These are phyloP conservation scores for Pseudonitzschia pungens DNA, from an alignment of 108 stramenopile genomes.

Conservation along the genomic window DNA sequence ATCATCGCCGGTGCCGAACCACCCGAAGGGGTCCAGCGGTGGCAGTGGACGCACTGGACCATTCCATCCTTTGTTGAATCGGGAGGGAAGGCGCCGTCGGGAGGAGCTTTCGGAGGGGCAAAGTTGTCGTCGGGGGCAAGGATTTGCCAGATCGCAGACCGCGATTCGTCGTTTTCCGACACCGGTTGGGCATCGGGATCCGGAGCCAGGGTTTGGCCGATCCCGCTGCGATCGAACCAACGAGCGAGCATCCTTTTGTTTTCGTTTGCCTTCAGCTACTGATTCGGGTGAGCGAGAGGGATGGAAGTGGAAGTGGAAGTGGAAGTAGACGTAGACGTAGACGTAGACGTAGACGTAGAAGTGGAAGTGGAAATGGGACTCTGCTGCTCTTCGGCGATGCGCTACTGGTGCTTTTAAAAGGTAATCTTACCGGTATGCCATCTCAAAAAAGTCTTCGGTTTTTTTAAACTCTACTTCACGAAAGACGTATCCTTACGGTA, in stretches of 20 bases:
- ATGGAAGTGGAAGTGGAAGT: no score
- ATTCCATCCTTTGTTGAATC: background rate
- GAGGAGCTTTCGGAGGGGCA: constrained; percentile 15
- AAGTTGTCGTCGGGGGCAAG: constrained; percentile 56
- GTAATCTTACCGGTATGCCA: no score
- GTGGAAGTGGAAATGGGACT: no score
- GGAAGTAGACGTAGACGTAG: no score
- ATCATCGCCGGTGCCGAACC: background rate
- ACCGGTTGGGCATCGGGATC: constrained; percentile 27
- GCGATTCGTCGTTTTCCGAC: constrained; percentile 9
- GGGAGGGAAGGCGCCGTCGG: constrained; percentile 13
- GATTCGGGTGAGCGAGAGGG: background rate
- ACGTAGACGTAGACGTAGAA: no score
- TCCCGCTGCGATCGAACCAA: constrained; percentile 47
- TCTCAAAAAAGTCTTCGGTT: no score
- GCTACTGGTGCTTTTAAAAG: no score
- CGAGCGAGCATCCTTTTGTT: constrained; percentile 26
- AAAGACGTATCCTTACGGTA: no score
- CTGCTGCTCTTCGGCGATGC: no score
- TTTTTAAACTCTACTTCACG: no score
- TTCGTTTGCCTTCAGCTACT: background rate
- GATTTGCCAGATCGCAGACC: constrained; percentile 35
- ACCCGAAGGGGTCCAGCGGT: constrained; percentile 10
- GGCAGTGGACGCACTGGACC: constrained; percentile 28
- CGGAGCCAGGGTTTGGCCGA: constrained; percentile 52